Base-by-base conservation (phyloP, 768 basidiomycete species). In the Botryobasidium botryosum region DNA sequence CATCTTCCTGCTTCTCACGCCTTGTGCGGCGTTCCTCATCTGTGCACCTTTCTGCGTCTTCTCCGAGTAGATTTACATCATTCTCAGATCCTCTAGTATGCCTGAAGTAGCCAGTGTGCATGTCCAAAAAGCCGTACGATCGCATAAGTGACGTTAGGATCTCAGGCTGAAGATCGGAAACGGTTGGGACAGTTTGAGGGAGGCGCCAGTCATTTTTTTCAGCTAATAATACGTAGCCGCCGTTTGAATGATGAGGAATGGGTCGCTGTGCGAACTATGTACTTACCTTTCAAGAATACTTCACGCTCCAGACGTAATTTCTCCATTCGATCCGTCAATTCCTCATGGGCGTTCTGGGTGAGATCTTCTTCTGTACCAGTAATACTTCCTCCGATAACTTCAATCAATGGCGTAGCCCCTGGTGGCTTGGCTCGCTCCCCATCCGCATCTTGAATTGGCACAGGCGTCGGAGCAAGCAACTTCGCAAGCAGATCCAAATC, bases 401-500 rank as follows among this genome's bases (percentile, higher is more conserved):
- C 46, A 37, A 51, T 45, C 4, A 29, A 32, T 25, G 45, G 49
- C 20, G 66, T 65, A 10, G 48, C 47, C 13, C 45, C 23, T 53
- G 56, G 55, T 18, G n/a, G n/a, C 59, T 35, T 32, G 52, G 56
- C 23, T 61, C n/a, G 18, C 17, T 18, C 37, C 27, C 38, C 44
- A 6, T 21, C 17, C n/a, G 17, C 25, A 26, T 24, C 10, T 33
- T 8, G 31, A 33, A 17, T 17, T 33, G 31, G 31, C 17, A 32
- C 24, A 37, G 5, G 10, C 39, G 8, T 59, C 18, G 84, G 83
- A 7, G 80, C 81, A 25, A 90, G 63, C 18, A 90, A 61, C 54
- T 77, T 84, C 3, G 82, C 71, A 43, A 88, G 61, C 32, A 88
- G 62, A 60, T 88, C 85, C 52, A 90, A 62, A 56, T 86, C 84